Evolutionary conservation across 1,284 basidiomycete genomes (phyloP).

Genomic region (Cryptococcus wingfieldii): DNA sequence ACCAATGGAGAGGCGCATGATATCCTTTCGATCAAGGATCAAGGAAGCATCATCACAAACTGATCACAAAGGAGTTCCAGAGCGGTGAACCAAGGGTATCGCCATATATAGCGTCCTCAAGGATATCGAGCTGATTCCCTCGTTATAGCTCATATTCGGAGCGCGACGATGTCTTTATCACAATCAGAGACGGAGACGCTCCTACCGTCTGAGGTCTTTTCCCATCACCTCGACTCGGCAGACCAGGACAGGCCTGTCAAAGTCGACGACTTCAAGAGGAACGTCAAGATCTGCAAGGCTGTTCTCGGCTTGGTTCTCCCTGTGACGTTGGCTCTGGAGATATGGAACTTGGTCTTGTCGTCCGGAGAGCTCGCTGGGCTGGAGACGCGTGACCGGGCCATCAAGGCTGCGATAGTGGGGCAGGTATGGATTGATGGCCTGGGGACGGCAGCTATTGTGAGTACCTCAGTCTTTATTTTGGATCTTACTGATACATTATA

Average conservation of each 20-base stretch:
- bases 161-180: not conserved
- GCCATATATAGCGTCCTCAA: too few species aligned
- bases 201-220: not conserved
- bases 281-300: constrained; percentile 17
- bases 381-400: not conserved
- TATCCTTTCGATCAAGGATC: too few species aligned
- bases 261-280: constrained; percentile 17
- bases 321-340: constrained; percentile 11
- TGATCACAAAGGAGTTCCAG: too few species aligned
- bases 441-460: constrained; percentile 3
- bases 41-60: too few species aligned
- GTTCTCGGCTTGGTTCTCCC: constrained; percentile 13
- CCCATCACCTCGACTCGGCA: not conserved
- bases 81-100: too few species aligned
- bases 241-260: constrained; percentile 22
- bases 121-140: too few species aligned
- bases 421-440: constrained; percentile 1
- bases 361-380: not conserved
- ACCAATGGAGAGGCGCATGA: too few species aligned
- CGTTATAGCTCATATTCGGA: not conserved
- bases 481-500: not conserved
- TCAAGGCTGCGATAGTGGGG: not conserved
- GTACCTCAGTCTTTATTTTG: not conserved
- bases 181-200: constrained; percentile 19
- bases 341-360: constrained; percentile 3